These are phyloP conservation scores for Talaromyces sp. DNA, from an alignment of 2,329 filamentous ascomycete species.

Conservation along the genomic window DNA sequence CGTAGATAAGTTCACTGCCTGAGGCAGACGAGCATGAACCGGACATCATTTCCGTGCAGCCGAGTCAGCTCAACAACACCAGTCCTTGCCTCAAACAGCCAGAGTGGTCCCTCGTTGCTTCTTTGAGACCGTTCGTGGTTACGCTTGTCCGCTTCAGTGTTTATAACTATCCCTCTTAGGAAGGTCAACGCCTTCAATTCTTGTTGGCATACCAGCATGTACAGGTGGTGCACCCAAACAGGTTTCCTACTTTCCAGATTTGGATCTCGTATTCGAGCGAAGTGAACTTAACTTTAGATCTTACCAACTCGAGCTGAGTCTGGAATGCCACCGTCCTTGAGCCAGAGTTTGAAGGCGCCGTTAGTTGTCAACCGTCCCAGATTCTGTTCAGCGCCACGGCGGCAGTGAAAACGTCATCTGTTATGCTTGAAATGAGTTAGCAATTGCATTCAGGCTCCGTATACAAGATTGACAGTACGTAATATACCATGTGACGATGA, in stretches of 20 bases:
- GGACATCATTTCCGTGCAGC: not conserved
- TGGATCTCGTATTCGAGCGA: not conserved
- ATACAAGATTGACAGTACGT: not conserved
- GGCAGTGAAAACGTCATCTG: not conserved
- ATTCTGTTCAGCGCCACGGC: not conserved
- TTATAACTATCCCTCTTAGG: not conserved
- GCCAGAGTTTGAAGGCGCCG: not conserved
- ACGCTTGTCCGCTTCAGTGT: not conserved
- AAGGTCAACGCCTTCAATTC: not conserved
- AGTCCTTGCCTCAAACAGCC: not conserved
- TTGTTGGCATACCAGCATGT: not conserved
- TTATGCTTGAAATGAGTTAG: not conserved
- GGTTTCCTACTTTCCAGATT: not conserved
- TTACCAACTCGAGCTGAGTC: not conserved
- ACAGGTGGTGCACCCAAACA: not conserved
- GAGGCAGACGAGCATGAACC: not conserved
- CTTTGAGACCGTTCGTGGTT: not conserved
- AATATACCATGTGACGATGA: not conserved
- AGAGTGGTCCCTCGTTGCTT: not conserved
- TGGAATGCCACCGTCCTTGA: not conserved
- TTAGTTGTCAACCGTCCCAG: not conserved
- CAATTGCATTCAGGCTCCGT: not conserved
- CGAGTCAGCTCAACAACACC: not conserved
- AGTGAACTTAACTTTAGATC: not conserved
- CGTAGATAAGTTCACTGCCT: not conserved